Percentiles rank a stretch among this genome's conserved stretches.
Conservation (phyloP, 176 grass and related monocot species). For the Hsuehochloa calcarea region DNA sequence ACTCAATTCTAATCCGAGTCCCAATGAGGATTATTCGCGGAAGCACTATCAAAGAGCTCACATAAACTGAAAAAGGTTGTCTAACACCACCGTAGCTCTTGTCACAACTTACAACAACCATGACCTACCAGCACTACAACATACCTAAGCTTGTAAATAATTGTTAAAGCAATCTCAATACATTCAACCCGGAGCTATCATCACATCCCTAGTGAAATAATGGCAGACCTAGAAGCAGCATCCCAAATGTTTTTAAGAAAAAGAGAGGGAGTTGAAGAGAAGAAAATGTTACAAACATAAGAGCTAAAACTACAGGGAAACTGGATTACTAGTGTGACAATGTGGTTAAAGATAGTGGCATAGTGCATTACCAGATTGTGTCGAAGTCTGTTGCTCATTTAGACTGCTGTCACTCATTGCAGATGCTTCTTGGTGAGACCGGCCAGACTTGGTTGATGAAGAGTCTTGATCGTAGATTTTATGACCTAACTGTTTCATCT, state of each 20-base stretch:
- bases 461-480: constrained; percentile 45
- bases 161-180: constrained; percentile 9
- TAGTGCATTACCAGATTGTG: constrained; percentile 63
- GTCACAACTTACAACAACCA: constrained; percentile 4
- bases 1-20: neutral
- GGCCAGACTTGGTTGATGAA: constrained; percentile 49
- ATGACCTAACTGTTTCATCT: constrained; percentile 46
- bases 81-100: neutral
- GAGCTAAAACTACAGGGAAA: constrained; percentile 10
- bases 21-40: neutral
- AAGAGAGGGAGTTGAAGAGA: neutral
- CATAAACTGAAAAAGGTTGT: neutral
- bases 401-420: constrained; percentile 61
- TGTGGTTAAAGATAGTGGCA: constrained; percentile 2
- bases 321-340: neutral
- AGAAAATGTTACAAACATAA: neutral
- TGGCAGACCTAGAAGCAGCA: neutral
- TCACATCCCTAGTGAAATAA: constrained; percentile 4
- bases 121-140: neutral
- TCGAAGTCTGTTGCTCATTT: constrained; percentile 47
- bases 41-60: neutral
- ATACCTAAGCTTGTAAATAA: neutral
- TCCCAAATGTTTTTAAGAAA: neutral
- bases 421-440: constrained; percentile 65
- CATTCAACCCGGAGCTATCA: neutral